A percentile compares a stretch with the other conserved stretches of the same genome.
These are phyloP conservation scores for Curvularia sp. DNA, from an alignment of 2,329 filamentous ascomycete genomes.

Conservation along the genomic window DNA sequence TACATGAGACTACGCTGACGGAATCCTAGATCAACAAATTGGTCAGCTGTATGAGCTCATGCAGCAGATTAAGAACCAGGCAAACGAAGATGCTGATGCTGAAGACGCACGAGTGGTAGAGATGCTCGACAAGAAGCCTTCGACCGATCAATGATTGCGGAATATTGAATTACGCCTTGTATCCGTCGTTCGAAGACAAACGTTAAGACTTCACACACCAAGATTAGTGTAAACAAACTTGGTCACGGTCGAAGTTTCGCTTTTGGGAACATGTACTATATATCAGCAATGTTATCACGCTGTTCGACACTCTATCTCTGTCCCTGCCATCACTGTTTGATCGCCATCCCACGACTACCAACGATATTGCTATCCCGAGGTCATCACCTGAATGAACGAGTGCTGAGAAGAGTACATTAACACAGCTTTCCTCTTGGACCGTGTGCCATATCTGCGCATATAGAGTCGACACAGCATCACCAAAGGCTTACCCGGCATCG, in stretches of 20 bases:
- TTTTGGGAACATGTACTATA: conserved; percentile 24
- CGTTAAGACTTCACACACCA: conserved; percentile 21
- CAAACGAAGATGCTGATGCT: conserved; percentile 55
- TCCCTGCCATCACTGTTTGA: conserved; percentile 6
- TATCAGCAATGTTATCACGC: conserved; percentile 23
- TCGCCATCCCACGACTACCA: background rate
- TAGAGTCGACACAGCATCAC: background rate
- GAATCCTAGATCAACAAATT: conserved; percentile 79
- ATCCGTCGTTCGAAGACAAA: conserved; percentile 20
- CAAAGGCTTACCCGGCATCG: background rate
- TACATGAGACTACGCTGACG: conserved; percentile 9
- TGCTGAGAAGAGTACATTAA: background rate
- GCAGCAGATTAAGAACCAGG: conserved; percentile 72
- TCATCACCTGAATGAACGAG: background rate
- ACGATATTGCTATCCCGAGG: background rate
- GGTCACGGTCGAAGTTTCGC: conserved; percentile 18
- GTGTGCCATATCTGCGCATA: background rate
- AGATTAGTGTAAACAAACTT: conserved; percentile 12
- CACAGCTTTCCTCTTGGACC: background rate
- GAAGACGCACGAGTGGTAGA: conserved; percentile 27
- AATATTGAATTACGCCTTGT: conserved; percentile 13
- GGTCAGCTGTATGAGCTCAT: conserved; percentile 94
- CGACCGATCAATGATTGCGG: conserved; percentile 35
- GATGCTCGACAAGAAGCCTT: conserved; percentile 44
- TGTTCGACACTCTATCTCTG: conserved; percentile 12